Base-by-base conservation (phyloP, 208 protist genomes). In the Crithidia brevicula region DNA sequence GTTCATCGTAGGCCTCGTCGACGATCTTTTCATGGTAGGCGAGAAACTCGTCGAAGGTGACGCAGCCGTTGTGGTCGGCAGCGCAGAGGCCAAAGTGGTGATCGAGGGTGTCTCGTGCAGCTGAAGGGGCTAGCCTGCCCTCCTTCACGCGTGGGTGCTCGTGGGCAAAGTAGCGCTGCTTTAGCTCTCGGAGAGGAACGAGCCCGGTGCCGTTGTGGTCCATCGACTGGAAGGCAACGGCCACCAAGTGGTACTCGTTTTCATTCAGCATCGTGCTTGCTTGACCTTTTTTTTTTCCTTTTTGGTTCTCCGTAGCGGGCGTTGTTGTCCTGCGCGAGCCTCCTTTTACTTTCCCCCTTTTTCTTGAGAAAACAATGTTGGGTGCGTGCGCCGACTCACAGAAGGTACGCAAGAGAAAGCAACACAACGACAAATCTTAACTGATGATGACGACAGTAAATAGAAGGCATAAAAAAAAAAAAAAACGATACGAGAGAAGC, bases 1-100 rank as follows among this genome's bases (percentile, higher is more conserved):
- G 56, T 69, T 86, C 83, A 30, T 82, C 64, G 51, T 81, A 75
- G 23, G 83, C 86, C 66, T 96, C 91, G 46, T 81, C 65, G 15
- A 77, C 84, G 50, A 96, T 77, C 30, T 91, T 89, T 40, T 93
- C 81, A 51, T 96, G 91, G 66, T 88, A 94, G 11, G 67, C 46
- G 23, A 92, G 36, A 53, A 96, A 96, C 36, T 93, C 91, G 46
- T 93, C 85, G 34, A 93, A 81, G 20, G 86, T 89, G 61, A 96
- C 72, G 54, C 80, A 69, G 43, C 81, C 83, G 50, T 69, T 61
- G 51, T 91, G 70, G 40, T 83, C 77, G 47, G 53, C 47, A 2
- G 79, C 83, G 45, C 81, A 91, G 18, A 49, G 27, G 25, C 66
- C 76, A 34, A 96, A 93, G 57, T 88, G 85, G 62, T 83, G 63